Base-by-base conservation (phyloP, 2,329 filamentous ascomycete species). In the Aphanoascus verrucosus region DNA sequence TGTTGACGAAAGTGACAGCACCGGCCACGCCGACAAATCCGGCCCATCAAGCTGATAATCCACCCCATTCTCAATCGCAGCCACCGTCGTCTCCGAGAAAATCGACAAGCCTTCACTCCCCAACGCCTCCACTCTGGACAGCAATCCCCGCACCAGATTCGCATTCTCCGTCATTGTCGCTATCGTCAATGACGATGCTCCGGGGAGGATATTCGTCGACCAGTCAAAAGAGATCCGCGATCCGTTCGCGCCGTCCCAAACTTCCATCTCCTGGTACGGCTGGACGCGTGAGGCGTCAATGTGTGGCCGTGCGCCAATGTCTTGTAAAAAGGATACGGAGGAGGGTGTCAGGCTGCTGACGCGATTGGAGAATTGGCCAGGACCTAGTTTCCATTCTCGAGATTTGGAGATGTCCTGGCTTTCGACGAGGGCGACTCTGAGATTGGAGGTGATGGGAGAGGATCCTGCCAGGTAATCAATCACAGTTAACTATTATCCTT, bases 81-180 rank as follows among this genome's bases (percentile, higher is more conserved):
- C 82, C 23, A 97, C 89, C 52, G 80, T 86, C 2, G 86, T 83
- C 47, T 81, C 82, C 60, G 90, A 88, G 54, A 90, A 84, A 8
- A 93, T 72, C 3, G 83, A 79, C 14, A 90, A 77, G 8, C 42
- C 1, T 66, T 69, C 67, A 15, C 68, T 72, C 1, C 82, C 81
- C 1, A 94, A 74, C 59, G 86, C 79, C 8, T 84, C 76, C 35
- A 96, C 77, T 12, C 85, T 80, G 52, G 77, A 77, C 49, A 96
- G 71, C 6, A 98, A 76, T 0, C 82, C 88, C 0, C 84, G 84
- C 1, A 88, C 89, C 34, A 96, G 77, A 67, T 98, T 97, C 32
- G 85, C 69, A 68, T 97, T 98, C 75, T 98, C 94, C 41, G 84
- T 87, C 91, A 98, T 98, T 67, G 93, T 95, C 8, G 93, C 93